Base-by-base conservation (phyloP, 2,329 filamentous ascomycete genomes). In the Aureobasidium vineae region DNA sequence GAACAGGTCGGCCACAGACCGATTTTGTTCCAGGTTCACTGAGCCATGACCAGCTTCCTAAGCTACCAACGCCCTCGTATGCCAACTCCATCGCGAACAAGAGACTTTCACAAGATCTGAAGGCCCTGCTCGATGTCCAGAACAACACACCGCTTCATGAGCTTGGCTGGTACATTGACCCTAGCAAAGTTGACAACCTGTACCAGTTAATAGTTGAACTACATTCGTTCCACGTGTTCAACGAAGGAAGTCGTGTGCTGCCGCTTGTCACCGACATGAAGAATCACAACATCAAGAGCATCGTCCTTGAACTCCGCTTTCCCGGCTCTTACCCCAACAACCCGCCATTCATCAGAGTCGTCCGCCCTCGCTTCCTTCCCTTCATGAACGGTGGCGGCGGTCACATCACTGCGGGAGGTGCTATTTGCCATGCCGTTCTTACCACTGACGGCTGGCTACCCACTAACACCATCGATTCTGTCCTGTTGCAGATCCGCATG, bases 121-220 rank as follows among this genome's bases (percentile, higher is more conserved):
- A 81, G 64, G 81, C 82, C 10, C 79, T 93, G 0, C 78, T 90
- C 40, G 84, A 85, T 67, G 76, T 87, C 1, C 92, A 97, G 74
- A 76, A 84, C 0, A 79, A 75, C 13, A 86, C 83, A 0, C 83
- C 86, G 0, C 75, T 85, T 1, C 83, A 88, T 67, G 85, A 89
- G 67, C 83, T 96, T 0, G 93, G 93, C 19, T 97, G 92, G 92
- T 92, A 91, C 73, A 87, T 96, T 65, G 85, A 96, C 72, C 78
- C 83, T 16, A 79, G 81, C 6, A 84, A 85, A 59, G 80, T 93
- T 43, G 84, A 80, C 26, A 96, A 93, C 72, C 82, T 92, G 69
- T 97, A 95, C 73, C 92, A 96, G 73, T 96, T 92, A 92, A 92
- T 96, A 67, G 87, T 96, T 6, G 90, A 97, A 75, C 80, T 97